Evolutionary conservation across 306 rosid species (phyloP).

Genomic region (Fragaria ananassa): DNA sequence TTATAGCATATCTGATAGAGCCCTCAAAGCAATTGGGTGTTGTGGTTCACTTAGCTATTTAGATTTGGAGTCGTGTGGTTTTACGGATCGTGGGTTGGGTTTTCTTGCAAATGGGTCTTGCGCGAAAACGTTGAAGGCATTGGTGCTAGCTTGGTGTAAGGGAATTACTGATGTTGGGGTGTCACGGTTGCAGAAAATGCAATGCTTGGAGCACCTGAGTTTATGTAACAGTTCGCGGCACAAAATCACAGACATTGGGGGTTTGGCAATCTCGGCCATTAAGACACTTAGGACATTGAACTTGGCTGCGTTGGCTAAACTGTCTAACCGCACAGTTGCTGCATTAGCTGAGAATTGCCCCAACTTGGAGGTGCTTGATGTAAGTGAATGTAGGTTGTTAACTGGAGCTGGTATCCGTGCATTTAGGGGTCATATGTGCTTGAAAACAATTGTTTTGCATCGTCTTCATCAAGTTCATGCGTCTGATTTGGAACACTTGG

Average conservation of each 20-base stretch:
- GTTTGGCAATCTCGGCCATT: slow-evolving; percentile 23
- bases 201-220: slow-evolving; percentile 22
- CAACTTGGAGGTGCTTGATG: slow-evolving; percentile 9
- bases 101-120: slow-evolving; percentile 14
- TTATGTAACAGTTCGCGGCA: background rate
- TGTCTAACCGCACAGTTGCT: slow-evolving; percentile 23
- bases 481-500: background rate
- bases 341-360: slow-evolving; percentile 27
- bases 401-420: background rate
- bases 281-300: slow-evolving; percentile 19
- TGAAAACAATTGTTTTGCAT: background rate
- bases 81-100: background rate
- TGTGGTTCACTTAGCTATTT: background rate
- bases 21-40: background rate
- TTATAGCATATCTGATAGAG: background rate
- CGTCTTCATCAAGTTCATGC: background rate
- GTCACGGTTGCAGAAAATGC: background rate
- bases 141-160: slow-evolving; percentile 11
- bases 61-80: background rate
- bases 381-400: slow-evolving; percentile 5
- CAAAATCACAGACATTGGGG: background rate
- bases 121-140: slow-evolving; percentile 20
- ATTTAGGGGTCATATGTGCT: background rate
- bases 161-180: slow-evolving; percentile 5
- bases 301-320: slow-evolving; percentile 24